Percentiles rank a stretch among this genome's conserved stretches.
Evolutionary conservation across 208 protist species (phyloP).

Genomic region (Pavlovales sp.): DNA sequence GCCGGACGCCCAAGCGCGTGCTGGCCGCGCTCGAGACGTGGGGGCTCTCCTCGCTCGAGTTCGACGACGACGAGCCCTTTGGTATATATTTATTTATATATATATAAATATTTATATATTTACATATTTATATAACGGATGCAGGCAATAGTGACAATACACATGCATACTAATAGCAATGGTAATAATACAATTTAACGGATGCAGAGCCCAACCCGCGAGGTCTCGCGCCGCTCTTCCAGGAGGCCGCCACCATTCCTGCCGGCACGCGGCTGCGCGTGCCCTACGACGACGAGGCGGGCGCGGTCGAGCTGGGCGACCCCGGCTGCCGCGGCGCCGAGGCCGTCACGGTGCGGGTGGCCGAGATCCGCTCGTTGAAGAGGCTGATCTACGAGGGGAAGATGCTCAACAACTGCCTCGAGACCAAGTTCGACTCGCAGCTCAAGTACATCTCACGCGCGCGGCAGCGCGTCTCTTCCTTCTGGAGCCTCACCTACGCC

Average conservation of each 20-base stretch:
- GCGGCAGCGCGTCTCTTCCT: slow-evolving; percentile 5
- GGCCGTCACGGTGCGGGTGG: background rate
- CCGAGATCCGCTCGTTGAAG: background rate
- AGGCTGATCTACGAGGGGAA: background rate
- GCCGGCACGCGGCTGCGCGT: background rate
- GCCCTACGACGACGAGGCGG: background rate
- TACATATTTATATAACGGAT: too few relatives aligned
- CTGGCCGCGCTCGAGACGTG: background rate
- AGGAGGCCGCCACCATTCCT: slow-evolving; percentile 1
- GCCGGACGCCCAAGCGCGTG: slow-evolving; percentile 25
- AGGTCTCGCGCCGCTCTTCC: background rate
- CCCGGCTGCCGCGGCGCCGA: background rate
- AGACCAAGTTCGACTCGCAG: background rate
- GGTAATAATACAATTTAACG: too few relatives aligned
- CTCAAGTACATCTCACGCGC: slow-evolving; percentile 12
- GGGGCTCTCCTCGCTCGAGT: background rate
- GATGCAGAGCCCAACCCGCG: slow-evolving; percentile 25
- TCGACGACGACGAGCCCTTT: slow-evolving; percentile 9
- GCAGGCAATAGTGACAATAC: too few relatives aligned
- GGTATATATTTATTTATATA: too few relatives aligned
- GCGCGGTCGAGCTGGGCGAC: background rate
- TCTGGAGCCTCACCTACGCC: slow-evolving; percentile 1
- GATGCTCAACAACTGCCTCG: slow-evolving; percentile 12
- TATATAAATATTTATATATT: too few relatives aligned
- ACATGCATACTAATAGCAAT: too few relatives aligned